Conservation (phyloP, 2,329 filamentous ascomycete species). For the Trichophyton rubrum region DNA sequence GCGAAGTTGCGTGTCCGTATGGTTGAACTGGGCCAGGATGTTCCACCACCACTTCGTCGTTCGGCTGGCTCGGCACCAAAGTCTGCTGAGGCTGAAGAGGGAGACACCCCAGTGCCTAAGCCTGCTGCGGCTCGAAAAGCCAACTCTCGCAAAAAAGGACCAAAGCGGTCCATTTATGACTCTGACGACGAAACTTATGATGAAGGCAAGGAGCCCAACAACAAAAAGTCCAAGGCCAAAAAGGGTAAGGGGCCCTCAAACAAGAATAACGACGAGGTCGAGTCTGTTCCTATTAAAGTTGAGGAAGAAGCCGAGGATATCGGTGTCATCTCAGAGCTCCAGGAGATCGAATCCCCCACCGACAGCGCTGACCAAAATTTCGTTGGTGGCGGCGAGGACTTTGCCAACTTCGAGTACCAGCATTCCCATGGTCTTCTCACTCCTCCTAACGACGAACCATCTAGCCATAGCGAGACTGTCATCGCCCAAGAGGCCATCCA, state of each 20-base stretch:
- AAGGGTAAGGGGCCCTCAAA: neutral
- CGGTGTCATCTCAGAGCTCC: neutral
- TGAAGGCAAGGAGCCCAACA: neutral
- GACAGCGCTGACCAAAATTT: neutral
- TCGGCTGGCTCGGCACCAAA: slow-evolving; percentile 10
- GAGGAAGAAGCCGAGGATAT: neutral
- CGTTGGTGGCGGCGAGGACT: slow-evolving; percentile 5
- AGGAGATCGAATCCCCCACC: neutral
- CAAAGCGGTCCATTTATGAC: neutral
- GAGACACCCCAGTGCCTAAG: neutral
- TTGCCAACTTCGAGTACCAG: slow-evolving; percentile 6
- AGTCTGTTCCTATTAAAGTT: neutral
- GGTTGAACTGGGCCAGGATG: slow-evolving; percentile 20
- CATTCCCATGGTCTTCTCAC: neutral
- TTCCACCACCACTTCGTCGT: slow-evolving; percentile 32
- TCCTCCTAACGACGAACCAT: neutral
- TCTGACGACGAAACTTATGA: slow-evolving; percentile 1
- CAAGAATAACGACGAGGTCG: neutral
- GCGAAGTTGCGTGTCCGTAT: slow-evolving; percentile 32
- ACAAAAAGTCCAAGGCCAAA: neutral
- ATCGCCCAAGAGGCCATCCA: neutral
- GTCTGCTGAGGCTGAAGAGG: neutral
- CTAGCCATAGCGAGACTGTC: neutral
- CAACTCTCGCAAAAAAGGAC: slow-evolving; percentile 9
- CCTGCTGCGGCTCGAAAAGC: neutral